Conservation (phyloP, 768 basidiomycete species). For the Fomitopsis pulvina region DNA sequence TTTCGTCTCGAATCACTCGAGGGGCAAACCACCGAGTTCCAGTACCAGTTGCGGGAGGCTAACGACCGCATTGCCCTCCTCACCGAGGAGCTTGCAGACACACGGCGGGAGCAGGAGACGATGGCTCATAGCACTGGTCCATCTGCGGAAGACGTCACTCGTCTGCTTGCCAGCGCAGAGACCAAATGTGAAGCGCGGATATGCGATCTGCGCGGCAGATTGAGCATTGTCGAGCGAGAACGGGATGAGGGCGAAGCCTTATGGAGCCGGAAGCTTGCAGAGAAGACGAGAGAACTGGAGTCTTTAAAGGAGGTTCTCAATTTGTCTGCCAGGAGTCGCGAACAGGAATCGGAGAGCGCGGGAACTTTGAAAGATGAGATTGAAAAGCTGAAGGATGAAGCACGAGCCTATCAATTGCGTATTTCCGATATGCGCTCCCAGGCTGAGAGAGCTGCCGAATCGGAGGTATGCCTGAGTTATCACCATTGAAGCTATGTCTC, state of each 20-base stretch:
- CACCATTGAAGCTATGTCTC: neutral
- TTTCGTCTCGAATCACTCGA: conserved; percentile 69
- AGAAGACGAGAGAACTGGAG: conserved; percentile 75
- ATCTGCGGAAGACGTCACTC: conserved; percentile 58
- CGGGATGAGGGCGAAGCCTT: conserved; percentile 82
- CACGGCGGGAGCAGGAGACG: conserved; percentile 50
- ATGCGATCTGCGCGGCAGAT: conserved; percentile 58
- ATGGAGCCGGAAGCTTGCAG: conserved; percentile 79
- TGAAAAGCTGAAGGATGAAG: conserved; percentile 41
- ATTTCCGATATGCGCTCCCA: conserved; percentile 49
- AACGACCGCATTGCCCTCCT: conserved; percentile 67
- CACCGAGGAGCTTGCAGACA: conserved; percentile 62
- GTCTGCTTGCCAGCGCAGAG: conserved; percentile 68
- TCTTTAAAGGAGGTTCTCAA: conserved; percentile 56
- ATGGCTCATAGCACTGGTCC: conserved; percentile 39
- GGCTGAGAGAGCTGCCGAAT: conserved; percentile 42
- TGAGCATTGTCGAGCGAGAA: conserved; percentile 70
- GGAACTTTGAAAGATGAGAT: conserved; percentile 49
- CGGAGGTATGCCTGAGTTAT: conserved; percentile 43
- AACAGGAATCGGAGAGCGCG: conserved; percentile 49
- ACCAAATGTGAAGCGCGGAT: conserved; percentile 72
- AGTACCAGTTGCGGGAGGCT: conserved; percentile 80
- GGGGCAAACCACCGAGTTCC: conserved; percentile 74
- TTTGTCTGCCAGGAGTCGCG: conserved; percentile 49
- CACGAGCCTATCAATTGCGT: conserved; percentile 42